Percentiles rank a stretch among this genome's conserved stretches.
These are phyloP conservation scores for Pachyrhizus erosus DNA, from an alignment of 306 rosid species.

Conservation along the genomic window DNA sequence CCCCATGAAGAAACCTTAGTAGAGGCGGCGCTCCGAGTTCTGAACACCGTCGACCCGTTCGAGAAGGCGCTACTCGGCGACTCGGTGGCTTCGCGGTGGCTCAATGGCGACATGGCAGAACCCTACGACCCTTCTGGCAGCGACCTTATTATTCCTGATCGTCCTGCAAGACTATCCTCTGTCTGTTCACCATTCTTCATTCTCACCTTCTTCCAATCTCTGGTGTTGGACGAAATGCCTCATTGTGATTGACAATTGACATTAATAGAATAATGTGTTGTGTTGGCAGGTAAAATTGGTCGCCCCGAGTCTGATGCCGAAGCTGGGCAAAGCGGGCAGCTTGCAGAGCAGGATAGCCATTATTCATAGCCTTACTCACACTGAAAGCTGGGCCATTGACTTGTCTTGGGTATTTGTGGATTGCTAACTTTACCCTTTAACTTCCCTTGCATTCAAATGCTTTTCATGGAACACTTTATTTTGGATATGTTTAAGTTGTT, in stretches of 20 bases:
- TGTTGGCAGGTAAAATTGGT: slow-evolving; percentile 72
- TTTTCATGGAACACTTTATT: background rate
- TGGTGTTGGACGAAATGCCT: slow-evolving; percentile 49
- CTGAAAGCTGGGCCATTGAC: slow-evolving; percentile 94
- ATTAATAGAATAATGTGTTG: background rate
- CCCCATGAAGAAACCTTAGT: slow-evolving; percentile 54
- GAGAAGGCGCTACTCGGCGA: slow-evolving; percentile 86
- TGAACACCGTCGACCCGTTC: slow-evolving; percentile 79
- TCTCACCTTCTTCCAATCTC: background rate
- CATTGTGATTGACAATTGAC: slow-evolving; percentile 9
- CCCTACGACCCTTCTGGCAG: slow-evolving; percentile 54
- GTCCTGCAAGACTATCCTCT: slow-evolving; percentile 78
- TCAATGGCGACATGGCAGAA: slow-evolving; percentile 57
- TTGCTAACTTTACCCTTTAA: background rate
- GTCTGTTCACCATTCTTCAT: slow-evolving; percentile 39
- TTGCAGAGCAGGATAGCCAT: slow-evolving; percentile 88
- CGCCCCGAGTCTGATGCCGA: slow-evolving; percentile 82
- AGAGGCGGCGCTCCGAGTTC: slow-evolving; percentile 80
- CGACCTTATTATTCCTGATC: slow-evolving; percentile 68
- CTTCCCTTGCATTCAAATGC: background rate
- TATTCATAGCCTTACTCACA: slow-evolving; percentile 85
- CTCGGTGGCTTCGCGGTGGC: slow-evolving; percentile 73
- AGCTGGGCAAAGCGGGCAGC: slow-evolving; percentile 94
- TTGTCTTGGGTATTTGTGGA: slow-evolving; percentile 76
- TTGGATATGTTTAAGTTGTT: background rate